These are phyloP conservation scores for Vaccinium corymbosum DNA, from an alignment of 148 eudicot genomes.

Conservation along the genomic window DNA sequence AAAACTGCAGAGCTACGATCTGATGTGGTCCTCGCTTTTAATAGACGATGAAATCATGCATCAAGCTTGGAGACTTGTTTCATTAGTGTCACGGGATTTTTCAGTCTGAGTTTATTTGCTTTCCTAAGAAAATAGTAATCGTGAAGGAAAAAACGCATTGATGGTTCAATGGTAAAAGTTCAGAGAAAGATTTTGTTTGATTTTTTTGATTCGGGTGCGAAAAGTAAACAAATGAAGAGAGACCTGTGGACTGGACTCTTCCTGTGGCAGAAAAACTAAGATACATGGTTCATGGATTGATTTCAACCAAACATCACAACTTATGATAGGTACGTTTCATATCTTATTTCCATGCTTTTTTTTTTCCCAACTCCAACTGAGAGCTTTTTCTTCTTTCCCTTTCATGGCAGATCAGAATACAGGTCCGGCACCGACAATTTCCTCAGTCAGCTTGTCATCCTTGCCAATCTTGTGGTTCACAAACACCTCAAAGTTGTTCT, in stretches of 20 bases:
- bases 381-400: not conserved
- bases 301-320: not conserved
- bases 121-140: too few species aligned
- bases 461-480: slow-evolving; percentile 53
- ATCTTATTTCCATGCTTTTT: slow-evolving; percentile 3
- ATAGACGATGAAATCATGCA: too few species aligned
- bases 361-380: not conserved
- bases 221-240: not conserved
- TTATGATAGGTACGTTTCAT: not conserved
- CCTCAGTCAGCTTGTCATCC: slow-evolving; percentile 51
- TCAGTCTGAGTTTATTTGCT: too few species aligned
- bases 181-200: too few species aligned
- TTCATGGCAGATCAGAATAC: slow-evolving; percentile 29
- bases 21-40: too few species aligned
- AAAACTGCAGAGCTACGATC: too few species aligned
- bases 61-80: too few species aligned
- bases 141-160: too few species aligned
- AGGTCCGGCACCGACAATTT: slow-evolving; percentile 76
- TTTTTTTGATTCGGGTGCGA: too few species aligned
- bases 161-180: too few species aligned
- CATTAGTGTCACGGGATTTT: too few species aligned
- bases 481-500: slow-evolving; percentile 67
- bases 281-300: not conserved
- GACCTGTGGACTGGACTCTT: not conserved
- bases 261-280: not conserved